phyloP scores from a whole-genome alignment of 441 rosid species.

The Aquilaria agallochum region DNA sequence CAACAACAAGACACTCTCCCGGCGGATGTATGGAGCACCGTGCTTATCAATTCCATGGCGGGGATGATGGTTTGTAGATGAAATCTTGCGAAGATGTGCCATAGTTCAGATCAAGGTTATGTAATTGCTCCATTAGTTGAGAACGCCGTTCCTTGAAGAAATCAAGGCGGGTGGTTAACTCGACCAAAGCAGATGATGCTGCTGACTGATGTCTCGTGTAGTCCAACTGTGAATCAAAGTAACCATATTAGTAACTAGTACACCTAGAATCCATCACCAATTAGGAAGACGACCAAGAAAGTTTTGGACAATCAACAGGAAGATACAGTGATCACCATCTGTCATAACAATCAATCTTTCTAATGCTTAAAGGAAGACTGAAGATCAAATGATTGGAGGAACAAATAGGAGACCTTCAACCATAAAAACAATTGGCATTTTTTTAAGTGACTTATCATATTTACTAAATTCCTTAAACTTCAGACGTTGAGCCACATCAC shows the following conservation, averaged over 20 bases:
- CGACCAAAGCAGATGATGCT: slow-evolving; percentile 84
- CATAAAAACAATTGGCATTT: no score
- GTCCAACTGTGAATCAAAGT: slow-evolving; percentile 49
- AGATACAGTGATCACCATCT: no score
- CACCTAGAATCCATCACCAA: background rate
- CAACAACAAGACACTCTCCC: slow-evolving; percentile 24
- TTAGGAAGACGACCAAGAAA: background rate
- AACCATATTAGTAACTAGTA: background rate
- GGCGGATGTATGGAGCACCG: slow-evolving; percentile 1
- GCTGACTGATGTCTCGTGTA: slow-evolving; percentile 72
- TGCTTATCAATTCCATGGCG: slow-evolving; percentile 69
- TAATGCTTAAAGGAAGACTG: no score
- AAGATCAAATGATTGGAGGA: no score
- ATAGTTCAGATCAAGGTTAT: slow-evolving; percentile 81
- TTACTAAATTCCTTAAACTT: no score
- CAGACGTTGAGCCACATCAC: no score
- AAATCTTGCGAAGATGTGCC: slow-evolving; percentile 79
- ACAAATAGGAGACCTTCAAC: no score
- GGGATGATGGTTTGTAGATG: slow-evolving; percentile 76
- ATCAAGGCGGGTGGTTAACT: slow-evolving; percentile 88
- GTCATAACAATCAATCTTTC: no score
- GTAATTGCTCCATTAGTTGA: slow-evolving; percentile 95
- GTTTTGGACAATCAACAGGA: background rate
- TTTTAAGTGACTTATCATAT: no score
- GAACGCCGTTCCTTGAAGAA: slow-evolving; percentile 97